Conservation (phyloP, 2,329 filamentous ascomycete species). For the Rutstroemia sp. region DNA sequence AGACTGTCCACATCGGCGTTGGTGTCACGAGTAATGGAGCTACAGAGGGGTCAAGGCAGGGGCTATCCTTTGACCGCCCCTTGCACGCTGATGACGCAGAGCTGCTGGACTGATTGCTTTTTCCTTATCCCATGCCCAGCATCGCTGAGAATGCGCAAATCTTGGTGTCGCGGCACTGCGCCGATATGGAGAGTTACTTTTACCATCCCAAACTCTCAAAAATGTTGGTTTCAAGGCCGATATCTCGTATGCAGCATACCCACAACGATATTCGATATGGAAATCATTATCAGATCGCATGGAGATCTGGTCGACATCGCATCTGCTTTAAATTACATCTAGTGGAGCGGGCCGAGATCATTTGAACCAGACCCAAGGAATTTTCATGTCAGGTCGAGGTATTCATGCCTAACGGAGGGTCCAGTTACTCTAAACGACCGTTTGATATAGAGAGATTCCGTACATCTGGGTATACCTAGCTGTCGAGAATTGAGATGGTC, state of each 20-base stretch:
- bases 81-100: neutral
- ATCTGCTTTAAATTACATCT: neutral
- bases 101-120: neutral
- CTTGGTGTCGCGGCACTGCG: neutral
- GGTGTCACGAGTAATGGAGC: neutral
- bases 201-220: too few relatives aligned
- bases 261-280: neutral
- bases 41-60: neutral
- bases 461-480: neutral
- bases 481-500: neutral
- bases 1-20: neutral
- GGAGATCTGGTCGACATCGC: neutral
- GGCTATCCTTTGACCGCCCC: neutral
- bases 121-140: neutral
- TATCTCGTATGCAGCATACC: too few relatives aligned
- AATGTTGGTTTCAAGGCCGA: too few relatives aligned
- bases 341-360: neutral
- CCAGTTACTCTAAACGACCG: neutral
- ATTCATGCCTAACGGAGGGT: neutral
- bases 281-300: neutral
- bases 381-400: neutral
- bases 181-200: too few relatives aligned
- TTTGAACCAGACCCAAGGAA: neutral
- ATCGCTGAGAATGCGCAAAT: neutral
- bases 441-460: neutral